A percentile compares a stretch with the other conserved stretches of the same genome.
phyloP scores from a whole-genome alignment of 2,329 filamentous ascomycete genomes.

The Diaporthe australafricana region DNA sequence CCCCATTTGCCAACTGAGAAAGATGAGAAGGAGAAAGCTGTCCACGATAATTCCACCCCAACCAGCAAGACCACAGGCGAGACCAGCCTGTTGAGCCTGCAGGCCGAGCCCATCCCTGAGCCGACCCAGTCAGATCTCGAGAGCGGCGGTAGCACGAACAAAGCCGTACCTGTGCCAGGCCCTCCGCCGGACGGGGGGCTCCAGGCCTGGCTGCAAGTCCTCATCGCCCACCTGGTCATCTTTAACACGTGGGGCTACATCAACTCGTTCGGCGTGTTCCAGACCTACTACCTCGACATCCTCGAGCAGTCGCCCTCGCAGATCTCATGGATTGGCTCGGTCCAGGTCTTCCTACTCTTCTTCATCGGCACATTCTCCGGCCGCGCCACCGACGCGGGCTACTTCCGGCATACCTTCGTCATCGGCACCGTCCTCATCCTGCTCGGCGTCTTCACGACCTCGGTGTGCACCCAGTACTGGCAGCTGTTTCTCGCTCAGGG shows the following conservation, averaged over 20 bases:
- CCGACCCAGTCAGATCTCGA: background rate
- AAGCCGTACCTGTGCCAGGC: slow-evolving; percentile 42
- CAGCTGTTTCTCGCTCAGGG: slow-evolving; percentile 69
- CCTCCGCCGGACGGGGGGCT: slow-evolving; percentile 64
- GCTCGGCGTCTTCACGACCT: slow-evolving; percentile 60
- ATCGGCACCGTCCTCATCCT: slow-evolving; percentile 55
- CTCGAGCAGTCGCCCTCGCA: slow-evolving; percentile 55
- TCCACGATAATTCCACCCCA: background rate
- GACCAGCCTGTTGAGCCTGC: background rate
- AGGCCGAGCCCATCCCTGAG: background rate
- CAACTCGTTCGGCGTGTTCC: slow-evolving; percentile 66
- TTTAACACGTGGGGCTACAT: slow-evolving; percentile 67
- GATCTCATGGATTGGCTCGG: slow-evolving; percentile 66
- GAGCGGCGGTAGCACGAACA: background rate
- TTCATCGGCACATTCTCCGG: slow-evolving; percentile 65
- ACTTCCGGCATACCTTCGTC: slow-evolving; percentile 57
- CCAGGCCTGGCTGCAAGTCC: slow-evolving; percentile 56
- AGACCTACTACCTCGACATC: slow-evolving; percentile 60
- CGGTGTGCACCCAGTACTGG: slow-evolving; percentile 60
- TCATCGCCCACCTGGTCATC: slow-evolving; percentile 57
- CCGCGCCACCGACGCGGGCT: slow-evolving; percentile 64
- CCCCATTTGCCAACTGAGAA: background rate
- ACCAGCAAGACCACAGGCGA: background rate
- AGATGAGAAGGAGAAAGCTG: background rate
- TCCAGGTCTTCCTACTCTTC: slow-evolving; percentile 66